Conservation (phyloP, 1,139 yeast genomes). For the Candida neerlandica region DNA sequence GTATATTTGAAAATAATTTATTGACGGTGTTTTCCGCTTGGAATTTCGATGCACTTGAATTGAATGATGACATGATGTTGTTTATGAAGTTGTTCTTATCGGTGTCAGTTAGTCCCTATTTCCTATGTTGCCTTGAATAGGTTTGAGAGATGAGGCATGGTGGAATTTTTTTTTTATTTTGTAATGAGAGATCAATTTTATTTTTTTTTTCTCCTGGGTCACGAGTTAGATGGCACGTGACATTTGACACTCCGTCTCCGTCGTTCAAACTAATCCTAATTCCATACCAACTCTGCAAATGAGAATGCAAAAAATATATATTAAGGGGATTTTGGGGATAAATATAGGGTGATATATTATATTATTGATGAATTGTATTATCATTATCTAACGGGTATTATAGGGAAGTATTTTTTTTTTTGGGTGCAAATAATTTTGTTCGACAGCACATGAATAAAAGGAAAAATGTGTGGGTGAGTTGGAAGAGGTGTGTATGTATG, state of each 20-base stretch:
- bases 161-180: constrained; percentile 3
- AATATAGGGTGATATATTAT: too few relatives aligned
- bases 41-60: constrained; percentile 31
- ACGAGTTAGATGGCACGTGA: too few relatives aligned
- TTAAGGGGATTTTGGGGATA: too few relatives aligned
- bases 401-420: neutral
- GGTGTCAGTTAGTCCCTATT: neutral
- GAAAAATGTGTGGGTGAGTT: neutral
- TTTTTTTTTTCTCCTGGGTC: too few relatives aligned
- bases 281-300: too few relatives aligned
- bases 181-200: neutral
- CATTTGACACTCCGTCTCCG: too few relatives aligned
- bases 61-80: constrained; percentile 28
- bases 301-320: too few relatives aligned
- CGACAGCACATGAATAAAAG: neutral
- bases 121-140: too few relatives aligned
- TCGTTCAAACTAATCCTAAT: too few relatives aligned
- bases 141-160: constrained; percentile 3
- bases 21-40: constrained; percentile 45
- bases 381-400: too few relatives aligned
- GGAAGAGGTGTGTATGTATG: neutral
- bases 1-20: constrained; percentile 41
- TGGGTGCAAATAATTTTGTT: constrained; percentile 2
- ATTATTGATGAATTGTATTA: too few relatives aligned
- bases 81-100: neutral